Base-by-base conservation (phyloP, 2,329 filamentous ascomycete genomes). In the Amesomyces nigricolor region DNA sequence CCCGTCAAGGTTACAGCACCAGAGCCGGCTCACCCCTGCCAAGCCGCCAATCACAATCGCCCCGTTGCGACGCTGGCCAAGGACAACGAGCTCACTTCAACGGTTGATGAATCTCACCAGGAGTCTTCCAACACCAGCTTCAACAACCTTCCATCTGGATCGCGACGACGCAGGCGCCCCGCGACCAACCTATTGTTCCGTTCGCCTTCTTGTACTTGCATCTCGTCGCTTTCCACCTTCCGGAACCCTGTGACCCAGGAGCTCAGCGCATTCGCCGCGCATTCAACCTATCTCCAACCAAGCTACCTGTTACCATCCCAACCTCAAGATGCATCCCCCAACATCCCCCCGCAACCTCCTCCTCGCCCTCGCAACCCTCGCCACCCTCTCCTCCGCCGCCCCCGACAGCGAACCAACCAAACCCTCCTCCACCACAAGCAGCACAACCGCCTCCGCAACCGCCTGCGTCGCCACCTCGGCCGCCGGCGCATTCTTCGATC, bases 401-500 rank as follows among this genome's bases (percentile, higher is more conserved):
- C 22, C 22, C 22, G 22, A 26, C 6, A 26, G 60, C 2, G 35
- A 61, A 7, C 17, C 57, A 13, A 46, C 43, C 43, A 60, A 59
- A 43, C 22, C 22, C 22, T 26, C 22, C 22, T 26, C 22, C 22
- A 61, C 62, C 2, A 14, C 54, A 0, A 52, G 53, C 10, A 65
- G 73, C 30, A 71, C 75, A 5, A 78, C 77, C 1, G 67, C 74
- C 1, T 72, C 71, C 29, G 70, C 69, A 8, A 75, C 75, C 26
- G 73, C 76, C 32, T 84, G 81, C 64, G 83, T 80, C 7, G 80
- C 80, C 0, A 77, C 78, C 7, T 78, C 79, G 10, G 76, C 77
- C 3, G 77, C 72, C 56, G 80, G 80, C 51, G 76, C 79, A 32
- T 84, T 82, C 70, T 83, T 79, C 66, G 81, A 84, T 60, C 70